A percentile compares a stretch with the other conserved stretches of the same genome.
Evolutionary conservation across 129 eudicot species (phyloP).

Genomic region (Oenanthe sinensis): DNA sequence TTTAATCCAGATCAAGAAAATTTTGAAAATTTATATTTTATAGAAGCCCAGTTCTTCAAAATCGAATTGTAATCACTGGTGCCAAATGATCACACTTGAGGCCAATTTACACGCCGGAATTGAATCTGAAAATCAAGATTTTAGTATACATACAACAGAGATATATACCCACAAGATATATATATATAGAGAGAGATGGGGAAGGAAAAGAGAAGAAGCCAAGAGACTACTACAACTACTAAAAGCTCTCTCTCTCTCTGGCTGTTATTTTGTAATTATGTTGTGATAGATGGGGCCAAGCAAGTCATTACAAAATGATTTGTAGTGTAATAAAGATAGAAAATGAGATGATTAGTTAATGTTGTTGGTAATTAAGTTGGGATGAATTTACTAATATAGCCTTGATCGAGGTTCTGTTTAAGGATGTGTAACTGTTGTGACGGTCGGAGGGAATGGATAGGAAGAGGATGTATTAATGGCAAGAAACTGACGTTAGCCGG

Average conservation of each 20-base stretch:
- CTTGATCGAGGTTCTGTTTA: neutral
- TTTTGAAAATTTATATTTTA: neutral
- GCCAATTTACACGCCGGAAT: neutral
- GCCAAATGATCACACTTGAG: neutral
- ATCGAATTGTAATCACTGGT: constrained; percentile 9
- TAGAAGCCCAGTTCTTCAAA: neutral
- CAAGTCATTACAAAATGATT: constrained; percentile 31
- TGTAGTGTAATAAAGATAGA: constrained; percentile 10
- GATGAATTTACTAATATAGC: neutral
- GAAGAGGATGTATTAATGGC: constrained; percentile 18
- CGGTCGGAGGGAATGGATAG: neutral
- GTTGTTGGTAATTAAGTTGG: constrained; percentile 15
- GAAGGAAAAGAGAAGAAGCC: neutral
- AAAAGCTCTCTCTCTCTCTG: constrained; percentile 26
- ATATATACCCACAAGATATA: neutral
- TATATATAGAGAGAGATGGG: neutral
- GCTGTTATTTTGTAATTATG: constrained; percentile 78
- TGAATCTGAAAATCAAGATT: constrained; percentile 15
- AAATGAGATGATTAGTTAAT: constrained; percentile 14
- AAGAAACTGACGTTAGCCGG: constrained; percentile 28
- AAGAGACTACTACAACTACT: neutral
- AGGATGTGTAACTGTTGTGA: neutral
- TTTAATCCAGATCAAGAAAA: constrained; percentile 16
- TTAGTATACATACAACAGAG: constrained; percentile 6
- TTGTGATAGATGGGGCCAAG: constrained; percentile 27